Base-by-base conservation (phyloP, 2,329 filamentous ascomycete species). In the Teratosphaeria zuluensis region DNA sequence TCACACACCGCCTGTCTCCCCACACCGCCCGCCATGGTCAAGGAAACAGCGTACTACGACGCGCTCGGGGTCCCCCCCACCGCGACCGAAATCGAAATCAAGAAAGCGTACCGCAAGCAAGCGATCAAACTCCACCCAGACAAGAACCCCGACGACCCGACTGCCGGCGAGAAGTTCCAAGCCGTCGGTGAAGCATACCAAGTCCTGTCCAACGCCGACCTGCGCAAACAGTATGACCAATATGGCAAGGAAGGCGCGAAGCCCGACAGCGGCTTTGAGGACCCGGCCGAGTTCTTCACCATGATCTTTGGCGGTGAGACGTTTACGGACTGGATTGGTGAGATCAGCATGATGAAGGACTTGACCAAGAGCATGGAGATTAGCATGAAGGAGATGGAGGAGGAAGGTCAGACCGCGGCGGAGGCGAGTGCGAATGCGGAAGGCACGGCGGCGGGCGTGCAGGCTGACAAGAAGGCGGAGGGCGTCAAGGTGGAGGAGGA, bases 351-450 rank as follows among this genome's bases (percentile, higher is more conserved):
- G 59, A 96, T 99, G 89, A 97, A 96, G 78, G 94, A 99, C 70
- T 81, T 99, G 57, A 97, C 92, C 19, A 90, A 91, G 69, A 96
- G 92, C 52, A 97, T 99, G 92, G 94, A 99, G 69, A 97, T 99
- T 65, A 92, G 90, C 21, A 92, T 91, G 85, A 81, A 89, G 58
- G 85, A 86, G 61, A 84, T 85, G 73, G 89, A 90, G 68, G 87
- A 88, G 65, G 84, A 87, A 62, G 85, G 83, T 53, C 59, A 63
- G 57, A 65, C 63, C 12, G 76, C 77, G 2, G 79, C 73, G 2
- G 76, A 79, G 31, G 77, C 80, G 42, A 81, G 80, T 4, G 80
- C 81, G 16, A 78, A 77, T 2, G 78, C 78, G n/a, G 76, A 77
- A 58, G 72, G 75, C 60, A 78, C 78, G 48, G 76, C 62, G 28